A percentile compares a stretch with the other conserved stretches of the same genome.
These are phyloP conservation scores for Barbatosphaeria neglecta DNA, from an alignment of 495 filamentous ascomycete genomes.

Conservation along the genomic window DNA sequence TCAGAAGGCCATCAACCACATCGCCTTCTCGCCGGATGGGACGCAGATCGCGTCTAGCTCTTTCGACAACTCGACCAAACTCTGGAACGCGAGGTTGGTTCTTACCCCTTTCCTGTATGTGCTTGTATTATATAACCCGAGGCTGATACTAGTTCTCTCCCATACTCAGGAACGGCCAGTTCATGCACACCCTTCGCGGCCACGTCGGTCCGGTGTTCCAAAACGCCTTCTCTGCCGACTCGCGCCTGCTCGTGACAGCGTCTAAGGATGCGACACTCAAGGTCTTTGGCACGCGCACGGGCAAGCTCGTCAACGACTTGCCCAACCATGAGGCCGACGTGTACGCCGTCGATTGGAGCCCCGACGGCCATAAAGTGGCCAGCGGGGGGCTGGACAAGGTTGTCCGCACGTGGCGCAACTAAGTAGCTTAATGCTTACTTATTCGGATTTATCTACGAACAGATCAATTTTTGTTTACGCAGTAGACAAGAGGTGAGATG, in stretches of 20 bases:
- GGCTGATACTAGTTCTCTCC: conserved; percentile 23
- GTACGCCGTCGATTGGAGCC: conserved; percentile 84
- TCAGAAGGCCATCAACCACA: conserved; percentile 93
- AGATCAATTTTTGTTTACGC: too few species aligned
- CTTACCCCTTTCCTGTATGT: background rate
- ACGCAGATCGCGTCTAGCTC: conserved; percentile 72
- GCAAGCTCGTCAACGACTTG: conserved; percentile 73
- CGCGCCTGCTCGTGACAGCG: conserved; percentile 67
- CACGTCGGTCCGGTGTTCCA: conserved; percentile 61
- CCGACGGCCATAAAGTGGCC: conserved; percentile 71
- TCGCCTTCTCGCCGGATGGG: conserved; percentile 85
- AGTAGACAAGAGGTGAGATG: too few species aligned
- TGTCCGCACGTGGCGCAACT: conserved; percentile 69
- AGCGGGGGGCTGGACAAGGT: conserved; percentile 92
- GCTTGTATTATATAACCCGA: conserved; percentile 4
- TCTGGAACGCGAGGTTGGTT: conserved; percentile 66
- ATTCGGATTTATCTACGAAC: too few species aligned
- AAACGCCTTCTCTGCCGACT: conserved; percentile 82
- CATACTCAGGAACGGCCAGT: conserved; percentile 60
- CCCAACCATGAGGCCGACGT: conserved; percentile 94
- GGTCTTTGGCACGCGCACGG: conserved; percentile 77
- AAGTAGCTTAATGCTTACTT: conserved; percentile 1
- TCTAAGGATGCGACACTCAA: conserved; percentile 73
- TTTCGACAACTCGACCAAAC: conserved; percentile 88
- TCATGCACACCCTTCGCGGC: conserved; percentile 74